These are phyloP conservation scores for Penicillium nordicum DNA, from an alignment of 2,329 filamentous ascomycete genomes.

Conservation along the genomic window DNA sequence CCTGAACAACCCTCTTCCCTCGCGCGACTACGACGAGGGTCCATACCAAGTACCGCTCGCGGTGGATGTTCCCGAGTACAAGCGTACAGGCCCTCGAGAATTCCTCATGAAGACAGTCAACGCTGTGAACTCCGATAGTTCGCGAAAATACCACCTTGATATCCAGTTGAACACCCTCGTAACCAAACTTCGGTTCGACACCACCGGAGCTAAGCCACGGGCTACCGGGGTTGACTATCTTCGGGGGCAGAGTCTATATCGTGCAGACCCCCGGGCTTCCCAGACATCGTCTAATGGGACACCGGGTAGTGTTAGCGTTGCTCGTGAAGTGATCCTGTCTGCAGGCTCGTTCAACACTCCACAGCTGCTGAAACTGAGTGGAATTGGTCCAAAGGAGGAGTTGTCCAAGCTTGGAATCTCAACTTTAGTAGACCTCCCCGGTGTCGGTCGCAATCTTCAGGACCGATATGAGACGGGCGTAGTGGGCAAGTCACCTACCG, in stretches of 20 bases:
- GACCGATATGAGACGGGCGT: conserved; percentile 59
- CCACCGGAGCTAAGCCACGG: conserved; percentile 33
- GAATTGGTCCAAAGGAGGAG: conserved; percentile 55
- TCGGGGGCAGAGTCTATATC: conserved; percentile 45
- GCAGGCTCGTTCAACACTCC: conserved; percentile 60
- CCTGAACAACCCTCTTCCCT: conserved; percentile 47
- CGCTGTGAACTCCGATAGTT: conserved; percentile 49
- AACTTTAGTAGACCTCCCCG: conserved; percentile 53
- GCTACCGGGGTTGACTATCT: conserved; percentile 50
- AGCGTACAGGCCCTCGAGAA: conserved; percentile 55
- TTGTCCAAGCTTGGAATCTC: conserved; percentile 52
- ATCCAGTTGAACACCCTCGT: conserved; percentile 48
- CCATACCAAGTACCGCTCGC: conserved; percentile 59
- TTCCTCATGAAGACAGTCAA: conserved; percentile 53
- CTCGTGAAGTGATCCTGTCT: conserved; percentile 44
- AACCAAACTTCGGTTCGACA: conserved; percentile 46
- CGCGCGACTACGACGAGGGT: conserved; percentile 47
- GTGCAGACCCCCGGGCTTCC: conserved; percentile 41
- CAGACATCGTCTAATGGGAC: conserved; percentile 26
- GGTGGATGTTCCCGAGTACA: conserved; percentile 45
- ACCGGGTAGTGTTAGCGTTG: conserved; percentile 40
- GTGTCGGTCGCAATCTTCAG: conserved; percentile 61
- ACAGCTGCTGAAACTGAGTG: conserved; percentile 60
- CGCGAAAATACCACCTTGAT: conserved; percentile 54
- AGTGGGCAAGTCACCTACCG: conserved; percentile 42